Evolutionary conservation across 306 rosid species (phyloP).

Genomic region (Parietaria judaica): DNA sequence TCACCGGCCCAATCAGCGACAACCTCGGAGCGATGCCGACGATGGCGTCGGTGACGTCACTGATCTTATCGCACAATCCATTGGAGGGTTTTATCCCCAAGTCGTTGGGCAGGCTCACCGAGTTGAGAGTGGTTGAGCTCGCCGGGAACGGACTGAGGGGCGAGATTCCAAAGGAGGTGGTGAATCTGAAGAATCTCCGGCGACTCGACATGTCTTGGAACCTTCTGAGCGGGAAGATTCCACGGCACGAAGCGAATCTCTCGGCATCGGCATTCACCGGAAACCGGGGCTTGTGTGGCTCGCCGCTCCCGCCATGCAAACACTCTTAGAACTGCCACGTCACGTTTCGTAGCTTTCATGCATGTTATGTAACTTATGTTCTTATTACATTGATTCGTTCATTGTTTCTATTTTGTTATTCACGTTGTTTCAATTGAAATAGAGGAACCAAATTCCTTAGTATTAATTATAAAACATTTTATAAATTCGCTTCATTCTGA

Average conservation of each 20-base stretch:
- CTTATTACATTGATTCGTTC: not conserved
- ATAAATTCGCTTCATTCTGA: too few species aligned
- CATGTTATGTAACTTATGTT: too few species aligned
- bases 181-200: constrained; percentile 31
- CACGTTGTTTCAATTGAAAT: too few species aligned
- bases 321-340: constrained; percentile 17
- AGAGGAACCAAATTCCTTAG: too few species aligned
- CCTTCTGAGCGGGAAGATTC: constrained; percentile 29
- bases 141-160: constrained; percentile 30
- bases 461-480: too few species aligned
- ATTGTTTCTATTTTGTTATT: too few species aligned
- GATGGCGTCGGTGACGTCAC: constrained; percentile 29
- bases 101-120: constrained; percentile 32
- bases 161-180: constrained; percentile 30
- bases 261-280: constrained; percentile 35
- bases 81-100: constrained; percentile 37
- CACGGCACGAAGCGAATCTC: constrained; percentile 30
- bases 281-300: constrained; percentile 50
- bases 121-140: constrained; percentile 27
- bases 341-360: not conserved
- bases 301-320: constrained; percentile 51
- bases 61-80: constrained; percentile 31
- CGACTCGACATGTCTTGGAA: constrained; percentile 42
- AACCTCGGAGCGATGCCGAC: constrained; percentile 28
- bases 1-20: constrained; percentile 27